These are phyloP conservation scores for Cladophialophora chaetospira DNA, from an alignment of 2,329 filamentous ascomycete genomes.

Conservation along the genomic window DNA sequence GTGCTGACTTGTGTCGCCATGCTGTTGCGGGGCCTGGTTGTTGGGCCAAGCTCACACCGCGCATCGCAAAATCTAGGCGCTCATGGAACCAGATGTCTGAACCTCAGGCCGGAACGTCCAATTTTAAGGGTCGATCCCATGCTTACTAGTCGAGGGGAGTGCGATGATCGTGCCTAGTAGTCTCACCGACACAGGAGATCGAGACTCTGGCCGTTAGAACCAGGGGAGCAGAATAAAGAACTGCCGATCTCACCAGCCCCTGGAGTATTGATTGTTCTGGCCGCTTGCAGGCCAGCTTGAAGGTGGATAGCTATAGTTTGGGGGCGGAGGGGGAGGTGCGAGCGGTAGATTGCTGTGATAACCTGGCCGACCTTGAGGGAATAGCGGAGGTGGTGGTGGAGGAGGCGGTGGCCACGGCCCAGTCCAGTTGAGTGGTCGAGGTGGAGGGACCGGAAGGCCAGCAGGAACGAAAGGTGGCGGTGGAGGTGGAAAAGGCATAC, in stretches of 20 bases:
- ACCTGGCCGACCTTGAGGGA: slow-evolving; percentile 16
- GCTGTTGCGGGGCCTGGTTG: not conserved
- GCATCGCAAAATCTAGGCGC: not conserved
- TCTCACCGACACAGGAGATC: too few species aligned
- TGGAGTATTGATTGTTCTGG: slow-evolving; percentile 1
- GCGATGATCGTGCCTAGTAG: too few species aligned
- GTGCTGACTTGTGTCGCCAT: not conserved
- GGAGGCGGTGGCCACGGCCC: slow-evolving; percentile 34
- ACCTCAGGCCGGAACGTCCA: not conserved
- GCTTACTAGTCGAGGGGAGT: not conserved
- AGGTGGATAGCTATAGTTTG: slow-evolving; percentile 10
- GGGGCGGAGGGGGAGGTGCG: slow-evolving; percentile 13
- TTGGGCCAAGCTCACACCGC: not conserved
- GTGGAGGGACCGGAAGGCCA: slow-evolving; percentile 2
- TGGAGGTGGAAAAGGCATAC: slow-evolving; percentile 15
- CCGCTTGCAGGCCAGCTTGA: slow-evolving; percentile 8
- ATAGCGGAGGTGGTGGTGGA: slow-evolving; percentile 30
- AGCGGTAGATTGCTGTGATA: slow-evolving; percentile 13
- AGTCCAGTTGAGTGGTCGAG: slow-evolving; percentile 28
- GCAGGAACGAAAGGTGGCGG: slow-evolving; percentile 11
- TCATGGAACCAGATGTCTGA: not conserved
- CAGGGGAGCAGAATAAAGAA: too few species aligned
- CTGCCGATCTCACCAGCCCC: too few species aligned
- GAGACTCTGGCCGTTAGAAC: too few species aligned
- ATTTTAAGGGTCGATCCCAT: not conserved